Evolutionary conservation across 768 basidiomycete species (phyloP), one percentile per base, ranked within the genome.

Genomic region (Hysterangium stoloniferum): DNA sequence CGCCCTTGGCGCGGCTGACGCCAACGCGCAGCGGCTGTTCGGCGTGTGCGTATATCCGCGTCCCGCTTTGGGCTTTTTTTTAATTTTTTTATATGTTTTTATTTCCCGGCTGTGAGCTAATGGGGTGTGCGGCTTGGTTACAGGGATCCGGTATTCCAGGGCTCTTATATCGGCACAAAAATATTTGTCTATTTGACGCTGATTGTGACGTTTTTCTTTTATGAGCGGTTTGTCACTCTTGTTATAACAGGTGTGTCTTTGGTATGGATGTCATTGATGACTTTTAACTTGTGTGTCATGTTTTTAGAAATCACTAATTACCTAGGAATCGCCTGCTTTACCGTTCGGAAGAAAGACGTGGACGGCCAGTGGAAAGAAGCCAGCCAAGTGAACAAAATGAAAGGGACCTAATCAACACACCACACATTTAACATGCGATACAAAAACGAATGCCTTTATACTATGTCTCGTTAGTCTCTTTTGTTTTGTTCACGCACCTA

Each of bases 321-420:
- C 66, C 76, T 95, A 54, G 95, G 95, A 11, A 91, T 96, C 58
- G 95, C 91, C 1, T 97, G 92, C 69, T 92, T 96, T 61, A 91
- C 87, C 13, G 92, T 96, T 38, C 73, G 82, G 48, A 93, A 88
- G 71, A 87, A 80, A 75, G 89, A 91, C 56, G 68, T 68, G 32
- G 64, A 75, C 40, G 85, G 86, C 9, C 68, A 74, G 15, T 88
- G 86, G 86, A 63, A 65, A 46, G 57, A 65, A 31, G 66, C 67
- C 12, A 50, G 56, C 5, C 61, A 62, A 45, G 51, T 55, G 31
- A 53, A 56, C 19, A 29, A 48, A 5, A 34, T 28, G 25, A 56
- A 56, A 38, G 54, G 54, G 47, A 31, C 6, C 11, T 41, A 25
- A 7, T n/a, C n/a, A n/a, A n/a, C n/a, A n/a, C n/a, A n/a, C n/a